A percentile compares a stretch with the other conserved stretches of the same genome.
These are phyloP conservation scores for Maudiozyma humilis DNA, from an alignment of 1,139 yeast genomes.

Conservation along the genomic window DNA sequence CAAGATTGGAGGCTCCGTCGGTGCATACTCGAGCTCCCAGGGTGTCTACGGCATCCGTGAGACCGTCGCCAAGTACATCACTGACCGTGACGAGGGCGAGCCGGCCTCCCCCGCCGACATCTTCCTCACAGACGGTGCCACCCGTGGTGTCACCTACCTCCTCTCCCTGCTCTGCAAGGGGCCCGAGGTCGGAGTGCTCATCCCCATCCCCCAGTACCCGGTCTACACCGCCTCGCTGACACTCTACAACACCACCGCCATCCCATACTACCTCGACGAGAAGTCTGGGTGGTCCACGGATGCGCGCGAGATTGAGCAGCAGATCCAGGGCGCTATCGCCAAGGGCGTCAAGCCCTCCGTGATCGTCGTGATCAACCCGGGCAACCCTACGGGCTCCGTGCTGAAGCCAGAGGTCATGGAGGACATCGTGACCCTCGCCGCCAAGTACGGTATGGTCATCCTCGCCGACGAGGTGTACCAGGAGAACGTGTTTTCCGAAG, in stretches of 20 bases:
- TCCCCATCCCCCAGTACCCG: conserved; percentile 97
- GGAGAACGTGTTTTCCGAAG: conserved; percentile 64
- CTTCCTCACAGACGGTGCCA: conserved; percentile 86
- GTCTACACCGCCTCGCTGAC: conserved; percentile 87
- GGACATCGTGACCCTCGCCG: conserved; percentile 67
- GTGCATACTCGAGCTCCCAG: conserved; percentile 90
- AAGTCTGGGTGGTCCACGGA: conserved; percentile 73
- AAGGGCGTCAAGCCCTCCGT: conserved; percentile 64
- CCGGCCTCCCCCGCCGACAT: conserved; percentile 62
- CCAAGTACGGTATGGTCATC: conserved; percentile 71
- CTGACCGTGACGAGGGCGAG: conserved; percentile 57
- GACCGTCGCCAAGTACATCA: conserved; percentile 72
- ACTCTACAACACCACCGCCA: conserved; percentile 65
- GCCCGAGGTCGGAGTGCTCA: conserved; percentile 68
- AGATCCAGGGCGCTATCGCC: conserved; percentile 43
- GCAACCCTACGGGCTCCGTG: conserved; percentile 93
- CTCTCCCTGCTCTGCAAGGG: conserved; percentile 62
- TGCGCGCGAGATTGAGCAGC: conserved; percentile 51
- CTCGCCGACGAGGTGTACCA: conserved; percentile 99
- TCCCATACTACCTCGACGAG: conserved; percentile 86
- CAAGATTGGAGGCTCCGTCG: conserved; percentile 64
- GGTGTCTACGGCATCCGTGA: conserved; percentile 68
- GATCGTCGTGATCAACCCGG: conserved; percentile 90
- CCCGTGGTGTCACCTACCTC: conserved; percentile 78
- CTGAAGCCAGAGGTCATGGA: conserved; percentile 56